Base-by-base conservation (phyloP, 1,139 yeast genomes). In the Suhomyces yuchorum region DNA sequence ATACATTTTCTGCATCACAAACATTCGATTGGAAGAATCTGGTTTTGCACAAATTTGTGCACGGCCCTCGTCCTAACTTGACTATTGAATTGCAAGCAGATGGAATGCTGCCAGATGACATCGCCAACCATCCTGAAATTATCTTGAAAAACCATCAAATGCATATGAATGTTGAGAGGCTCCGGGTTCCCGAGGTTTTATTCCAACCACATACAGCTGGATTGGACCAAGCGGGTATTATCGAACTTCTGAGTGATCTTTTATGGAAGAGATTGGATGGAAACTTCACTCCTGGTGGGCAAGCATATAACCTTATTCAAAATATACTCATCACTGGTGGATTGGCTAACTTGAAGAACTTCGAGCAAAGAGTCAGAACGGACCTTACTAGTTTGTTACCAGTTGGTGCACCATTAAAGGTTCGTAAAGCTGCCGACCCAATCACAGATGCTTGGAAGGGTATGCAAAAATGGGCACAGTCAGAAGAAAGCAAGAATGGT, bases 141-240 rank as follows among this genome's bases (percentile, higher is more conserved):
- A 68, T 75, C 8, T 63, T 68, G 40, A 73, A 74, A 46, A 75
- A 73, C 51, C 96, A 92, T 66, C 98, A 93, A 68, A 74, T 95
- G 53, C 97, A 91, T 67, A 61, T 95, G 43, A 95, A 93, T 64
- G 78, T 92, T 28, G 99, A 95, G 67, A 78, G 99, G 49, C 87
- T 92, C 28, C 78, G 96, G 50, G 90, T 92, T 1, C 97, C 98
- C 0, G 99, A 95, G 66, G 85, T 92, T 1, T 63, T 90, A 44
- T 92, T 93, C 67, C 96, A 92, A 63, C 99, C 99, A n/a, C 80
- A 85, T 12, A 90, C 93, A 54, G 97, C 96, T 0, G 99, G 99
- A 12, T 73, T 91, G 30, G 99, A 95, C 65, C 98, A 92, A 66
- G 96, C 98, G 0, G 98, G 98, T 19, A 75, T 95, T 11, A 64